phyloP scores from a whole-genome alignment of 1,284 basidiomycete species.

The Pseudozyma pruni region DNA sequence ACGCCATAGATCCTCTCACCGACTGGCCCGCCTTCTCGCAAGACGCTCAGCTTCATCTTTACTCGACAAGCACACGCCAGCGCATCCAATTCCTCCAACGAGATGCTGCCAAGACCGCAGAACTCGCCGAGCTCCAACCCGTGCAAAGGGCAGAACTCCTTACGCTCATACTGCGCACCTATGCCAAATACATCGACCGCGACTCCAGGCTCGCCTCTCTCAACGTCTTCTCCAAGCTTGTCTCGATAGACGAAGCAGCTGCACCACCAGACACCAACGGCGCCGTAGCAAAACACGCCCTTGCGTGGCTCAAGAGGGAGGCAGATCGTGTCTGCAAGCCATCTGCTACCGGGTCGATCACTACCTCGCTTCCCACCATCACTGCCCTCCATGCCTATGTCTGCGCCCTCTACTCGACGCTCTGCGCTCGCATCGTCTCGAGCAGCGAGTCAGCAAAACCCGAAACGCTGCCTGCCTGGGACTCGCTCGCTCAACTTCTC shows the following conservation, averaged over 20 bases:
- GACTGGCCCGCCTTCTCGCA: conserved; percentile 55
- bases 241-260: conserved; percentile 72
- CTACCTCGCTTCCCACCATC: conserved; percentile 70
- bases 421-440: conserved; percentile 70
- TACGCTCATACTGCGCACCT: conserved; percentile 77
- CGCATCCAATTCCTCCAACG: conserved; percentile 47
- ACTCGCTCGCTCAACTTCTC: conserved; percentile 41
- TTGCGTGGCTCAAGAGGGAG: conserved; percentile 79
- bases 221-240: conserved; percentile 74
- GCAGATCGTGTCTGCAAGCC: conserved; percentile 69
- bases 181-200: conserved; percentile 79
- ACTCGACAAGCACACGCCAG: conserved; percentile 39
- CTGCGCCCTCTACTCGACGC: conserved; percentile 73
- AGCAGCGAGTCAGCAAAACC: not conserved
- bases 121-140: conserved; percentile 71
- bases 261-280: conserved; percentile 61
- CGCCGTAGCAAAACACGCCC: conserved; percentile 76
- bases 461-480: conserved; percentile 25
- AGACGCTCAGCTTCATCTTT: conserved; percentile 30
- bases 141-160: conserved; percentile 79
- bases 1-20: conserved; percentile 24
- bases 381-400: conserved; percentile 81
- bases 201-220: conserved; percentile 79
- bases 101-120: conserved; percentile 34
- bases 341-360: conserved; percentile 24